phyloP scores from a whole-genome alignment of 192 early-diverging fungal species.

The Dimargaris xerosporica region DNA sequence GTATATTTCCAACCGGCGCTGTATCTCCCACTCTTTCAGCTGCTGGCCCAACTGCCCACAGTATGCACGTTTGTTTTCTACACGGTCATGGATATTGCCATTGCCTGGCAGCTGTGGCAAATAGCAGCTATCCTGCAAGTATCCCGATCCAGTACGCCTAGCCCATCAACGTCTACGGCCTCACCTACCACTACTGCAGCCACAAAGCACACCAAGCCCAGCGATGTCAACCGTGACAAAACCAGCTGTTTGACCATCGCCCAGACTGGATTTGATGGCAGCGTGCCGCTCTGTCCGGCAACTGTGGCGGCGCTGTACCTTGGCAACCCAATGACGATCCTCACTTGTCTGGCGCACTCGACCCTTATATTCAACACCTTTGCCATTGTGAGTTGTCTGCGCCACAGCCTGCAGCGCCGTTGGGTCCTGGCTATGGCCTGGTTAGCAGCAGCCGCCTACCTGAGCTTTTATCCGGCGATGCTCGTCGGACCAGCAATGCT shows the following conservation, averaged over 20 bases:
- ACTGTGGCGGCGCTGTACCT: conserved; percentile 36
- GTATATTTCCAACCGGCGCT: conserved; percentile 83
- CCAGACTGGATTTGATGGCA: conserved; percentile 26
- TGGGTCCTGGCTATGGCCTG: conserved; percentile 42
- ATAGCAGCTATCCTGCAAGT: conserved; percentile 18
- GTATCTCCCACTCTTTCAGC: conserved; percentile 53
- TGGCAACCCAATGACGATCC: conserved; percentile 72
- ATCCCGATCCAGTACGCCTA: too few relatives aligned
- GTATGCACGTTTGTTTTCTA: conserved; percentile 36
- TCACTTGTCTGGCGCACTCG: conserved; percentile 55
- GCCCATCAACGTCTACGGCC: too few relatives aligned
- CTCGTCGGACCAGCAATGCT: conserved; percentile 22
- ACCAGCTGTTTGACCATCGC: conserved; percentile 21
- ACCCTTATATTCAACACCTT: conserved; percentile 63
- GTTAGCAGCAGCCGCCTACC: conserved; percentile 64
- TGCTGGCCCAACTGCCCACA: conserved; percentile 36
- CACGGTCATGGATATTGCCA: conserved; percentile 41
- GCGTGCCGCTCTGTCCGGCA: conserved; percentile 20
- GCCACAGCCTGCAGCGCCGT: conserved; percentile 42
- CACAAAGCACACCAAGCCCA: conserved; percentile 16
- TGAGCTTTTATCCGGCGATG: conserved; percentile 78
- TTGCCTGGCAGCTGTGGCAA: conserved; percentile 38
- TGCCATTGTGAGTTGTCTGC: conserved; percentile 54
- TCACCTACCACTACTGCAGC: conserved; percentile 13
- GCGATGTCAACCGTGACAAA: neutral